phyloP scores from a whole-genome alignment of 371 early-diverging fungal species.

The Dichotomocladium elegans region DNA sequence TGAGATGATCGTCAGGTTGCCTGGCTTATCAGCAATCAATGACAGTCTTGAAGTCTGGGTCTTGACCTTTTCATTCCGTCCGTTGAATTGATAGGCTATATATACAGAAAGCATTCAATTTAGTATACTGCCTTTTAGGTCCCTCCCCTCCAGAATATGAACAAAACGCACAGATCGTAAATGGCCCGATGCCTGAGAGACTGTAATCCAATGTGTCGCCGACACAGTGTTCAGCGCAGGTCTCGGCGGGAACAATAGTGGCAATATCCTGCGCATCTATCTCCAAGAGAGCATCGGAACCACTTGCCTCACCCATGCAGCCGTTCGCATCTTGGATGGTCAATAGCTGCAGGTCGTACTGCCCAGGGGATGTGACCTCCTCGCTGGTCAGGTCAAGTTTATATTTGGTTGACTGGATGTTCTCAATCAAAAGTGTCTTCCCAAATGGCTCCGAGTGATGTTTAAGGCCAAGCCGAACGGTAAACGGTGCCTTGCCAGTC shows the following conservation, averaged over 20 bases:
- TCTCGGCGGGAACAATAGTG: conserved; percentile 31
- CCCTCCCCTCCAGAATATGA: neutral
- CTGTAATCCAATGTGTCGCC: conserved; percentile 47
- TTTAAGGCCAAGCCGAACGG: conserved; percentile 31
- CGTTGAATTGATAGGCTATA: conserved; percentile 42
- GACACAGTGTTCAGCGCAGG: conserved; percentile 40
- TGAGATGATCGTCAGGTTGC: conserved; percentile 49
- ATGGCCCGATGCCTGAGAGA: conserved; percentile 39
- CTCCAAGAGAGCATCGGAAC: conserved; percentile 9
- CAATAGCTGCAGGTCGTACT: conserved; percentile 31
- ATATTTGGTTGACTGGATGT: conserved; percentile 27
- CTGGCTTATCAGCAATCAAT: conserved; percentile 50
- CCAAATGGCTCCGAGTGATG: conserved; percentile 32
- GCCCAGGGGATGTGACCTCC: conserved; percentile 31
- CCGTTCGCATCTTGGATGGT: conserved; percentile 41
- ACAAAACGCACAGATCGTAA: conserved; percentile 27
- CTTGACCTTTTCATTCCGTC: conserved; percentile 25
- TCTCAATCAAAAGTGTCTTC: conserved; percentile 17
- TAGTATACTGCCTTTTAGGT: neutral
- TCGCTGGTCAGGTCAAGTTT: conserved; percentile 23
- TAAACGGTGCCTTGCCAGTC: conserved; percentile 46
- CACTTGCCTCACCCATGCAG: conserved; percentile 22
- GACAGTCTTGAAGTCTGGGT: conserved; percentile 24
- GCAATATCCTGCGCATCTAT: conserved; percentile 45
- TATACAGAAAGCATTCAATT: neutral